Base-by-base conservation (phyloP, 2,329 filamentous ascomycete species). In the Daldinia sp. region DNA sequence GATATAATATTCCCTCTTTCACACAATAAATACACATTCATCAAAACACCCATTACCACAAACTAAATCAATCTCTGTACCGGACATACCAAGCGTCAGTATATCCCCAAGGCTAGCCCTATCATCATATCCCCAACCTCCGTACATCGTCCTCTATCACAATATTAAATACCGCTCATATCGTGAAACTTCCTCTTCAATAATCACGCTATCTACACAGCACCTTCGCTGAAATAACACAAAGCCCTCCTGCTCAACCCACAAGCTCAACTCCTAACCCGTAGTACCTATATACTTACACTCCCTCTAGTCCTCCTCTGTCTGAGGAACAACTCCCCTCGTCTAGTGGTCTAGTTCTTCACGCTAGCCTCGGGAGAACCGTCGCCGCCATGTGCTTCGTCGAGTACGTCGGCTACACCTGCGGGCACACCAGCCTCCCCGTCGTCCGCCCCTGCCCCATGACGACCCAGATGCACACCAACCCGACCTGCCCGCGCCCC, bases 361-460 rank as follows among this genome's bases (percentile, higher is more conserved):
- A 46, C n/a, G n/a, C n/a, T 28, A 26, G 20, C 9, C 46, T 28
- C 23, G 4, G 4, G 33, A 35, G 20, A 4, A 53, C n/a, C 18
- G 18, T 4, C 18, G 12, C 4, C 51, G 30, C 4, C 12, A 86
- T 86, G 84, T 86, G 84, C 70, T 79, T 84, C 74, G 76, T 78
- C 35, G 82, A 85, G 72, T 84, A 78, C 70, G 73, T 84, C 53
- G 81, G 79, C 60, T 86, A 84, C 74, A 80, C 75, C 37, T 86
- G 84, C 73, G 84, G 83, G 15, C 84, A 86, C 75, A 81, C 80
- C 54, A 81, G 80, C 6, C 44, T 80, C 3, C 76, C 79, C 0
- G 76, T 81, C 10, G 76, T 83, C 53, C 79, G 81, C 0, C 75
- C 78, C 2, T 86, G 84, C 67, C 84, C 84, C 0, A 53, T 82